phyloP scores from a whole-genome alignment of 2,329 filamentous ascomycete genomes.

The Pseudogymnoascus sp. region DNA sequence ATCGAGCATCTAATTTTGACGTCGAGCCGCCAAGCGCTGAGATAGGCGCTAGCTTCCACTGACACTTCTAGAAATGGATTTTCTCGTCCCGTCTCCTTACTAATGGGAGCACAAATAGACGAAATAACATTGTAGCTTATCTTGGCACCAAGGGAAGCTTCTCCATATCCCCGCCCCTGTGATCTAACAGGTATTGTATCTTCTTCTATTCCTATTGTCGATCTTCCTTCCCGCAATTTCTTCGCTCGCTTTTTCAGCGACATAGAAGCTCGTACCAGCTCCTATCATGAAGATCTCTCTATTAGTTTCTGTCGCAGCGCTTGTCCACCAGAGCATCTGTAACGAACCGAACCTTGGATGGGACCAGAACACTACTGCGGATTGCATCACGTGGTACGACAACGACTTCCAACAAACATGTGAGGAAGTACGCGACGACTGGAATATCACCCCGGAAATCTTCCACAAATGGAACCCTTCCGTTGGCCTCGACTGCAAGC shows the following conservation, averaged over 20 bases:
- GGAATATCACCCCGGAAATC: background rate
- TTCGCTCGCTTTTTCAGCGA: background rate
- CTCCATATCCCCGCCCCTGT: background rate
- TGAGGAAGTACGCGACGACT: background rate
- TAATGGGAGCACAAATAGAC: background rate
- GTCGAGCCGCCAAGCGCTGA: background rate
- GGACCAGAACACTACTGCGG: background rate
- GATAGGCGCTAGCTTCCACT: background rate
- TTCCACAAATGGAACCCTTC: slow-evolving; percentile 4
- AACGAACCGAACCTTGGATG: background rate
- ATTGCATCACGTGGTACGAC: background rate
- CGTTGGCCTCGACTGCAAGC: background rate
- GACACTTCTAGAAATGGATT: background rate
- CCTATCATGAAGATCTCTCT: background rate
- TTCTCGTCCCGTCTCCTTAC: background rate
- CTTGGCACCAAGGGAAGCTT: background rate
- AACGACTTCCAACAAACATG: background rate
- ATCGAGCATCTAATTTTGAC: background rate
- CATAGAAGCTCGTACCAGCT: background rate
- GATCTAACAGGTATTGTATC: background rate
- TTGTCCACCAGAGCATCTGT: background rate
- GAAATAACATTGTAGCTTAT: background rate
- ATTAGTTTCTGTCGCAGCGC: background rate
- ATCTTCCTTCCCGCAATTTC: background rate
- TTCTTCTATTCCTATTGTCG: background rate